Evolutionary conservation across 345 rosid species (phyloP), one percentile per base, ranked within the genome.

Genomic region (Syzygium aqueum): DNA sequence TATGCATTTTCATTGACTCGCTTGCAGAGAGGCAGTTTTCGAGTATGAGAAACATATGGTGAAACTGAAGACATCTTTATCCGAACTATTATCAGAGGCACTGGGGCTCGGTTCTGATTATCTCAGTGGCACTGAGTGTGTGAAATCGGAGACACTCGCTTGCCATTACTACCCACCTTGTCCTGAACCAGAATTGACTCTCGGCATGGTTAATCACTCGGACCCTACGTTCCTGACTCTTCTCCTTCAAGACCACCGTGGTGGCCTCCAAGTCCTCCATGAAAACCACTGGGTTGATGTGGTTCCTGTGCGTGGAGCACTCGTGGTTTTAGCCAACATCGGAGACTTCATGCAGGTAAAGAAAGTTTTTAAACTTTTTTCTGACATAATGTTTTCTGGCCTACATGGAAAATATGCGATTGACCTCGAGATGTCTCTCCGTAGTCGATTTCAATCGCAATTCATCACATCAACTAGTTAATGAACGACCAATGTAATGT

Each of bases 261-360:
- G 93, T 49, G 96, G 94, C 27, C 93, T 94, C 83, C 96, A 93
- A 87, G 90, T 94, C 57, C 90, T 90, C 53, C 87, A 91, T 51
- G 92, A 85, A 40, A 85, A 89, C 67, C 91, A 89, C 52, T 94
- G 96, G 94, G 78, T 89, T 56, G 93, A 92, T 82, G 93, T 94
- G 86, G 90, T 89, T 46, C 92, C 86, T 25, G 88, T 85, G 4
- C 88, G 46, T 5, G 93, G 92, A 17, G 93, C 94, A 67, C 87
- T 94, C 11, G 89, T 91, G 7, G 88, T 94, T 13, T 89, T 91
- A 9, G 88, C 91, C 51, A 93, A 94, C 91, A 87, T 93, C 3
- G 94, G 94, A 2, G 94, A 94, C 85, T 91, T 92, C 89, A 87
- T 92, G 88, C 95, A 92, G 93, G 94, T 92, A 87, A 85, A 49